Evolutionary conservation across 306 rosid genomes (phyloP), one percentile per base, ranked within the genome.

Genomic region (Boehmeria nivea): DNA sequence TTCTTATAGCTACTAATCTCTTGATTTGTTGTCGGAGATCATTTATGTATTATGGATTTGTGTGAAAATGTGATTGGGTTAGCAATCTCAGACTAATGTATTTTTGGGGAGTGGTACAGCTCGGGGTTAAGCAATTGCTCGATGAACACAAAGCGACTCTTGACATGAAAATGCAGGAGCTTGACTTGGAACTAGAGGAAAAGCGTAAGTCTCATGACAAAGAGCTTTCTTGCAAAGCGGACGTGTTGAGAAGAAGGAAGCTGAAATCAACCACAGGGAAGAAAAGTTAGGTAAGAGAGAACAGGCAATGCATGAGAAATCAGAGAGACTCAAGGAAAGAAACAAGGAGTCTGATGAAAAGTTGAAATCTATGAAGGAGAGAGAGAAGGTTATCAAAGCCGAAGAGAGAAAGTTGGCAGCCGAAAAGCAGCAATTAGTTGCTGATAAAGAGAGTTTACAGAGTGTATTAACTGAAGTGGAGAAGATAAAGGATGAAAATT

Each of bases 261-360:
- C 46, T 6, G 89, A 87, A 78, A 65, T 79, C 56, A 79, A 71
- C 60, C 99, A 85, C 63, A 75, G 73, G 78, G 83, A 73, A 73
- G 82, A 74, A 28, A 87, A 76, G 73, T 73, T 84, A 67, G 74
- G 47, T 37, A 91, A 82, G 72, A 82, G 71, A 77, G 95, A 87
- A 57, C 75, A 81, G 18, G 79, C 74, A 7, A 40, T 91, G 75
- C 78, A 42, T 24, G 85, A 78, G 66, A 91, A 78, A 72, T 74
- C 88, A 57, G 85, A 81, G 70, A 87, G 93, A 67, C 67, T 79
- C 69, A 87, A 79, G 74, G 95, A 82, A 71, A 94, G 82, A 64
- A 75, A 63, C 67, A 79, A 78, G 54, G 87, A 84, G 62, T 69
- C 79, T 60, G 96, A 84, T 67, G 60, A 64, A 6, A 82, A 72